Evolutionary conservation across 441 rosid species (phyloP).

Genomic region (Pelargonium exstipulatum): DNA sequence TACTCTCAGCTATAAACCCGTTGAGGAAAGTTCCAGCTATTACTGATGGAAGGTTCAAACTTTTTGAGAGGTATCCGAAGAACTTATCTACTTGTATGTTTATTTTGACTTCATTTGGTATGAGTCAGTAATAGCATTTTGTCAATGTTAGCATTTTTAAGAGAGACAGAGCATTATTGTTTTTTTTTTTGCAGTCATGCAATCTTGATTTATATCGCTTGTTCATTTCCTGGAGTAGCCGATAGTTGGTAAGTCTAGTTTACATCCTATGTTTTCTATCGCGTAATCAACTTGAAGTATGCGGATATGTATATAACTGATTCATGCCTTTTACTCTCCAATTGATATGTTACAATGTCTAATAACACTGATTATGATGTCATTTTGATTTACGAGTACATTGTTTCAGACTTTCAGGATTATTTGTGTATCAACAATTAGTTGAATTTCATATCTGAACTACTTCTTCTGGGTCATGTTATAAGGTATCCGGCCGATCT

Average conservation of each 20-base stretch:
- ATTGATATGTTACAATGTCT: background rate
- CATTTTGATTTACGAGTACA: background rate
- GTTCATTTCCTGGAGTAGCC: conserved; percentile 69
- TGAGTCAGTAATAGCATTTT: background rate
- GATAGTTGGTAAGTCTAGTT: conserved; percentile 67
- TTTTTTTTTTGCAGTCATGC: conserved; percentile 57
- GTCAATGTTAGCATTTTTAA: background rate
- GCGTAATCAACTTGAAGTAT: background rate
- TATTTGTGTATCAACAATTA: background rate
- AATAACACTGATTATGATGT: background rate
- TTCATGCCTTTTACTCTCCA: background rate
- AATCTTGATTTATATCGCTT: conserved; percentile 66
- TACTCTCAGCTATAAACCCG: conserved; percentile 62
- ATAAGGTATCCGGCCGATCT: conserved; percentile 83
- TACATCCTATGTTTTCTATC: background rate
- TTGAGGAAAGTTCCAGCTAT: conserved; percentile 65
- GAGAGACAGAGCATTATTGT: background rate
- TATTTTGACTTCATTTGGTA: background rate
- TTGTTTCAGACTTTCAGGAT: background rate
- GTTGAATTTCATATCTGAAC: background rate
- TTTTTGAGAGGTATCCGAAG: conserved; percentile 66
- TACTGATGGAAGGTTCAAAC: conserved; percentile 76
- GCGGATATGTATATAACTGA: background rate
- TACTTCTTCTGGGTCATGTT: background rate
- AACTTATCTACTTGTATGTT: background rate